Evolutionary conservation across 2,329 filamentous ascomycete species (phyloP).

Genomic region (Sporothrix curviconia): DNA sequence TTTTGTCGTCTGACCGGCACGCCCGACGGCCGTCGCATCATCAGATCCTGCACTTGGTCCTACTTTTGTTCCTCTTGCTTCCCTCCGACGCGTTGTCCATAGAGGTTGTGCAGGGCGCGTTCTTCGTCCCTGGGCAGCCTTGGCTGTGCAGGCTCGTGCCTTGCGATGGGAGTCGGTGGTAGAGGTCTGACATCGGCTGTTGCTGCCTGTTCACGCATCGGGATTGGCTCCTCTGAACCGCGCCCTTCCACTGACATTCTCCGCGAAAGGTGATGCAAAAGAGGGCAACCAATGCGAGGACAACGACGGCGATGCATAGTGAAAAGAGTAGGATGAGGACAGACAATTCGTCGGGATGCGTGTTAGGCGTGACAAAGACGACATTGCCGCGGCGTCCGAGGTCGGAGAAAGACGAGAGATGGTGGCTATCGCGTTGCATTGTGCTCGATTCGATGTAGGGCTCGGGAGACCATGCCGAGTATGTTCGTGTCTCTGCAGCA

Average conservation of each 20-base stretch:
- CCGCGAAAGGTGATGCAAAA: background rate
- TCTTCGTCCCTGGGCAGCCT: background rate
- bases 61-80: background rate
- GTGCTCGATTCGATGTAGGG: too few species aligned
- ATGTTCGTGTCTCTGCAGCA: too few species aligned
- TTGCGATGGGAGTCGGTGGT: too few species aligned
- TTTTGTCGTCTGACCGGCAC: background rate
- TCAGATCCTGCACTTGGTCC: background rate
- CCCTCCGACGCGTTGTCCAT: background rate
- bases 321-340: background rate
- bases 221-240: too few species aligned
- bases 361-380: slow-evolving; percentile 6
- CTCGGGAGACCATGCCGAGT: background rate
- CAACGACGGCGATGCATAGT: slow-evolving; percentile 4
- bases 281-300: background rate
- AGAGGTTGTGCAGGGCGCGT: background rate
- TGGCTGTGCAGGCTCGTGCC: background rate
- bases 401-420: too few species aligned
- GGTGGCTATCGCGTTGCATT: too few species aligned
- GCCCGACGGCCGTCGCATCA: background rate
- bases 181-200: too few species aligned
- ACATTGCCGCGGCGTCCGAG: background rate
- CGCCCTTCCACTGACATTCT: background rate
- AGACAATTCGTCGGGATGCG: slow-evolving; percentile 3
- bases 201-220: too few species aligned